These are phyloP conservation scores for Nemania diffusa DNA, from an alignment of 2,329 filamentous ascomycete species.

Conservation along the genomic window DNA sequence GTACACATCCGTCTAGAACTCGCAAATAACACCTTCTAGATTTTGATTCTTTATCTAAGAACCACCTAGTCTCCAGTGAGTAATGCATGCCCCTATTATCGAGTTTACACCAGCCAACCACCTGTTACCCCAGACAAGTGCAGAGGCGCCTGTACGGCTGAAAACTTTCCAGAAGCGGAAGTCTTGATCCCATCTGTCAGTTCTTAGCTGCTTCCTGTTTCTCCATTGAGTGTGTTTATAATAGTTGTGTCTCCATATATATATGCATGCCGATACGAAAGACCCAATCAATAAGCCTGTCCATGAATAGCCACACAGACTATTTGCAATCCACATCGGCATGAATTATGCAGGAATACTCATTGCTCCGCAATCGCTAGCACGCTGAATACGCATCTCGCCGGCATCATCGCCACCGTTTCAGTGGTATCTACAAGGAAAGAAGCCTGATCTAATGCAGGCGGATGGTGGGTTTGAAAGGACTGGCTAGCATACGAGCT, in stretches of 20 bases:
- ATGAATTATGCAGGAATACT: neutral
- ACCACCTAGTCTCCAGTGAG: no score
- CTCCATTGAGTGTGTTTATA: neutral
- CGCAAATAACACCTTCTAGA: neutral
- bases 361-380: neutral
- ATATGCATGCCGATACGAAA: neutral
- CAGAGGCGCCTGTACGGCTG: neutral
- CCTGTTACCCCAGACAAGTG: neutral
- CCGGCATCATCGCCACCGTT: neutral
- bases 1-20: neutral
- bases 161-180: neutral
- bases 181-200: slow-evolving; percentile 2
- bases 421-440: no score
- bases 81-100: neutral
- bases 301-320: neutral
- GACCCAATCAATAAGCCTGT: slow-evolving; percentile 8
- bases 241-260: neutral
- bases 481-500: no score
- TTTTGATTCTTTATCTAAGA: neutral
- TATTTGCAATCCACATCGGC: neutral
- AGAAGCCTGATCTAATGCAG: no score
- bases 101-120: neutral
- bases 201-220: neutral
- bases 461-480: no score
- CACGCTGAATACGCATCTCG: neutral